Base-by-base conservation (phyloP, 1,139 yeast genomes). In the Diutina neorugosa region DNA sequence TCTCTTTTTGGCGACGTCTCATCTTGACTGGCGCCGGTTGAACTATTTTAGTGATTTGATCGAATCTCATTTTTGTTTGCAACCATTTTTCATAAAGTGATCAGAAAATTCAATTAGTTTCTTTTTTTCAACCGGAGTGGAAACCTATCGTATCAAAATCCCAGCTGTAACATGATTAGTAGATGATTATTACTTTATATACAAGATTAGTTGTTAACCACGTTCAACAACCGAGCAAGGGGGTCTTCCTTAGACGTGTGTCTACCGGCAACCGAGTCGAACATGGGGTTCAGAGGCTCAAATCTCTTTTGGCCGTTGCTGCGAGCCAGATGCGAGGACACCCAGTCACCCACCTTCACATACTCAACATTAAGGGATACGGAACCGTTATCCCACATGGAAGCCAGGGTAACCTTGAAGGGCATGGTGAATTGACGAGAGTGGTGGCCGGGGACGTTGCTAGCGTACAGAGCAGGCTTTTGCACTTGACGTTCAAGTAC, bases 381-480 rank as follows among this genome's bases (percentile, higher is more conserved):
- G 27, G 67, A 62, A 46, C 78, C 79, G 31, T 61, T 62, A 23
- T 68, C 68, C 25, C 67, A 61, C 52, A 74, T 59, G 57, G 71
- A 76, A 14, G 73, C 77, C 52, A 70, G 74, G 42, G 64, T 67
- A 31, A 74, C 61, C 62, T 71, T 69, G 62, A 73, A 74, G 34
- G 79, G 79, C 64, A 72, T 64, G 46, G 67, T 68, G 58, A 74
- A 74, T 58, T 74, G 79, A 61, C 77, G 69, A 49, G 70, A 64
- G 58, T 72, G 76, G 56, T 67, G 73, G 4, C 77, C 77, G 25
- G 78, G 75, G 52, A 64, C 66, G 57, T 70, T 72, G 56, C 65
- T 69, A 53, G 74, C 64, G 60, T 66, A 74, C 61, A 74, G 74
- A 54, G 65, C 63, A 59, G 73, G 78, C 58, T 73, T 71, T 44